These are phyloP conservation scores for Ascochyta koolunga DNA, from an alignment of 2,329 filamentous ascomycete genomes.

Conservation along the genomic window DNA sequence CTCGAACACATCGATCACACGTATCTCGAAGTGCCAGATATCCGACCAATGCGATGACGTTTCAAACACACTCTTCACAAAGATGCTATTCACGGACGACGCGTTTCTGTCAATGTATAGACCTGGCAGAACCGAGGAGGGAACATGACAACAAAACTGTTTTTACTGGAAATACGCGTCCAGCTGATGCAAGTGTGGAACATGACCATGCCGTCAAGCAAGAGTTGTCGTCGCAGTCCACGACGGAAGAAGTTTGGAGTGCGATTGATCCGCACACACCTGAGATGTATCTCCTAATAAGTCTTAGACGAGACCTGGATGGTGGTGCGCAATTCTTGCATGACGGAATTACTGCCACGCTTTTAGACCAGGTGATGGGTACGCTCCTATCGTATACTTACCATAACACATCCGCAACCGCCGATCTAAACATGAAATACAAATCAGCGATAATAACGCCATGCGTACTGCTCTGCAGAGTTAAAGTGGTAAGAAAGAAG, in stretches of 20 bases:
- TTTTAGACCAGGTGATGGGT: slow-evolving; percentile 39
- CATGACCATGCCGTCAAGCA: background rate
- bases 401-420: slow-evolving; percentile 24
- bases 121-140: slow-evolving; percentile 12
- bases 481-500: slow-evolving; percentile 27
- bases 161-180: slow-evolving; percentile 10
- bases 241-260: slow-evolving; percentile 20
- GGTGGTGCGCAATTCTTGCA: slow-evolving; percentile 29
- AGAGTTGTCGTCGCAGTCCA: slow-evolving; percentile 6
- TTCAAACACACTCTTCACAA: slow-evolving; percentile 30
- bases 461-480: slow-evolving; percentile 25
- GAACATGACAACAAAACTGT: slow-evolving; percentile 13
- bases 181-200: background rate
- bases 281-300: slow-evolving; percentile 29
- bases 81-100: slow-evolving; percentile 31
- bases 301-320: slow-evolving; percentile 29
- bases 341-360: slow-evolving; percentile 32
- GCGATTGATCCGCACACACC: slow-evolving; percentile 21
- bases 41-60: slow-evolving; percentile 11
- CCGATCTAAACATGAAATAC: slow-evolving; percentile 33
- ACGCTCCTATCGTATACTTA: slow-evolving; percentile 21
- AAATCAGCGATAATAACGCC: slow-evolving; percentile 32
- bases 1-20: slow-evolving; percentile 29
- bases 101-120: slow-evolving; percentile 32
- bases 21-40: slow-evolving; percentile 22